Conservation (phyloP, 345 rosid species). For the Nephelium lappaceum region DNA sequence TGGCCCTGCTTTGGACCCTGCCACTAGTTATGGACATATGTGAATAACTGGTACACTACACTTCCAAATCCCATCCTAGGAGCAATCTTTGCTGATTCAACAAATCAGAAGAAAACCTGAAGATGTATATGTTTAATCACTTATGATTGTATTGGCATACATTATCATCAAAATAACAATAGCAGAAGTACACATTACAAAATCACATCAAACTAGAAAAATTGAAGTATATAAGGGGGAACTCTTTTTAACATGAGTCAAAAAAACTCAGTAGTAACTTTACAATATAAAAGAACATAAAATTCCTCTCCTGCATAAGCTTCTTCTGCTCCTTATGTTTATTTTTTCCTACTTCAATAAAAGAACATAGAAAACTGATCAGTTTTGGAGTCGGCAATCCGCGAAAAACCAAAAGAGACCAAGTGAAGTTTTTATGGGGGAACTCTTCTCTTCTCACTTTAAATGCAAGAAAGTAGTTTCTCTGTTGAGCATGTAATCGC, state of each 20-base stretch:
- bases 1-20: too few relatives aligned
- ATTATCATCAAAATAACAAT: neutral
- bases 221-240: constrained; percentile 12
- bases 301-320: neutral
- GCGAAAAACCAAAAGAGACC: too few relatives aligned
- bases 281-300: neutral
- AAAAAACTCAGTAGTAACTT: neutral
- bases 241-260: constrained; percentile 1
- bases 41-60: too few relatives aligned
- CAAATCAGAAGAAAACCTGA: constrained; percentile 30
- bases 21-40: too few relatives aligned
- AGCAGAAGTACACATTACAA: neutral
- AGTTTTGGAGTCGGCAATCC: too few relatives aligned
- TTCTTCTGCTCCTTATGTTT: neutral
- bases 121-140: neutral
- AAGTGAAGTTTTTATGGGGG: constrained; percentile 12
- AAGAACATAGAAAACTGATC: too few relatives aligned
- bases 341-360: neutral
- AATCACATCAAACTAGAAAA: neutral
- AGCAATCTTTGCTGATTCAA: constrained; percentile 7
- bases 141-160: neutral
- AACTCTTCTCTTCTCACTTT: constrained; percentile 16
- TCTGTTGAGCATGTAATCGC: neutral
- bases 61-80: constrained; percentile 22
- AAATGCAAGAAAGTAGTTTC: neutral